These are phyloP conservation scores for Russula compacta DNA, from an alignment of 768 basidiomycete genomes.

Conservation along the genomic window DNA sequence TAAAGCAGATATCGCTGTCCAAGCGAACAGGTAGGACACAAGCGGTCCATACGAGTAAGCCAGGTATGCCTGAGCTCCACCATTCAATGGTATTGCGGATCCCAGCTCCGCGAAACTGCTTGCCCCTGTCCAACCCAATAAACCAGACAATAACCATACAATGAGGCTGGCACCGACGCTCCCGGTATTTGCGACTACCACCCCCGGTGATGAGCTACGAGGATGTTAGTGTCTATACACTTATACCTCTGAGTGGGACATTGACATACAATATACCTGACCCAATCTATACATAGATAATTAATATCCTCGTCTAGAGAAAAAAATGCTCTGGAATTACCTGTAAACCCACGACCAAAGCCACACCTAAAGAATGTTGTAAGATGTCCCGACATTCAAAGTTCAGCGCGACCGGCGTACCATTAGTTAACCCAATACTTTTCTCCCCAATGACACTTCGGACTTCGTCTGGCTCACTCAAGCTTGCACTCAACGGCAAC, in stretches of 20 bases:
- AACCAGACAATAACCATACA: constrained; percentile 77
- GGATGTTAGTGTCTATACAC: constrained; percentile 3
- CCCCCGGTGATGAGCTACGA: constrained; percentile 79
- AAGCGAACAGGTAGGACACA: constrained; percentile 85
- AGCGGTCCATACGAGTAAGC: constrained; percentile 83
- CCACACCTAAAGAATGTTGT: constrained; percentile 49
- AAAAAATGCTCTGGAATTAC: constrained; percentile 29
- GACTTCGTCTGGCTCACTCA: constrained; percentile 57
- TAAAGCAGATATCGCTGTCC: constrained; percentile 85
- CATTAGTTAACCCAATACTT: constrained; percentile 67
- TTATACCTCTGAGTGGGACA: neutral
- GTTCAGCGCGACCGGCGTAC: constrained; percentile 28
- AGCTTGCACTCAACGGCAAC: constrained; percentile 65
- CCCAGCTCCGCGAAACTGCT: constrained; percentile 92
- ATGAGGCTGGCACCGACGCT: constrained; percentile 83
- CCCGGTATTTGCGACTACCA: constrained; percentile 80
- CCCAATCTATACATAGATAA: constrained; percentile 48
- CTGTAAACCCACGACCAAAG: constrained; percentile 75
- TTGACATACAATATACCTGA: constrained; percentile 85
- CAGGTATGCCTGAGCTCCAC: constrained; percentile 69
- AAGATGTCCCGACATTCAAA: neutral
- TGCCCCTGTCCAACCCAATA: constrained; percentile 92
- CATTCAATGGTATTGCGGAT: constrained; percentile 70
- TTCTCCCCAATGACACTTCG: constrained; percentile 50
- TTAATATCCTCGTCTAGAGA: neutral